Conservation (phyloP, 305 asterid species). For the Fraxinus velutina region DNA sequence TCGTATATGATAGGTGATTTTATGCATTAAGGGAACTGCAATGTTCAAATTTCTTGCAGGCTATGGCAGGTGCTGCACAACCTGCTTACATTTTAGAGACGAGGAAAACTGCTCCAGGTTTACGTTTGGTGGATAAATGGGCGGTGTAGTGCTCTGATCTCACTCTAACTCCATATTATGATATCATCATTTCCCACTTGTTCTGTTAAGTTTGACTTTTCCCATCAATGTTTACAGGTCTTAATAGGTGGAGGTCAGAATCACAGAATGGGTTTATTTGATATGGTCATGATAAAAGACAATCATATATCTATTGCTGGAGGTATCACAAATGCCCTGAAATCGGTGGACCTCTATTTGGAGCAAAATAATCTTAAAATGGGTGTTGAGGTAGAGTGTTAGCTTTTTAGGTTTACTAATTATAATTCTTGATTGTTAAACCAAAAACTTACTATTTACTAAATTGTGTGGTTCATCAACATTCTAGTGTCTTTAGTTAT, state of each 20-base stretch:
- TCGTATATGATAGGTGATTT: not conserved
- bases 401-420: not conserved
- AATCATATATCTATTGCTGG: conserved; percentile 92
- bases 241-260: conserved; percentile 90
- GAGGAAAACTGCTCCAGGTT: conserved; percentile 95
- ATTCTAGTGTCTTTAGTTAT: not conserved
- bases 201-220: conserved; percentile 5
- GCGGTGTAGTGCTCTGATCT: conserved; percentile 68
- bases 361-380: conserved; percentile 64
- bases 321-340: conserved; percentile 66
- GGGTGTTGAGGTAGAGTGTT: conserved; percentile 75
- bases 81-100: conserved; percentile 89
- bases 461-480: not conserved
- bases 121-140: conserved; percentile 97
- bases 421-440: not conserved
- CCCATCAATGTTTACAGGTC: conserved; percentile 44
- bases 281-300: conserved; percentile 97
- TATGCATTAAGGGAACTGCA: not conserved
- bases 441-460: not conserved
- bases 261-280: conserved; percentile 92
- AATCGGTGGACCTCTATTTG: conserved; percentile 69
- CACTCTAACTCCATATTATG: conserved; percentile 13
- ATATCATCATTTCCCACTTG: not conserved
- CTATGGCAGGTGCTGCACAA: conserved; percentile 89
- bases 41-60: conserved; percentile 39